Evolutionary conservation across 1,284 basidiomycete genomes (phyloP).

Genomic region (Veloporphyrellus conicus): DNA sequence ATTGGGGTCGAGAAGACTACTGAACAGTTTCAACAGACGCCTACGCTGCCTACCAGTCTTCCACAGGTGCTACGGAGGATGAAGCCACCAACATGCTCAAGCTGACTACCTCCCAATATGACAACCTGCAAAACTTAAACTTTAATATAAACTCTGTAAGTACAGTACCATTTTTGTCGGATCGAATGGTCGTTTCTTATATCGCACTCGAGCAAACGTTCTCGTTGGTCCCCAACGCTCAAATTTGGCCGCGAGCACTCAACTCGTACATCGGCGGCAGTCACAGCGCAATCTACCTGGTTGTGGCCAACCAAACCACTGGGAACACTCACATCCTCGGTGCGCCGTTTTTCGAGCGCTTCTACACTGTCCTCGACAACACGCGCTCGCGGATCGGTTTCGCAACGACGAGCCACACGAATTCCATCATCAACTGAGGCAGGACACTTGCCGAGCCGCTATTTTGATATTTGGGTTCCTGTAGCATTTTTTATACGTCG

Average conservation of each 20-base stretch:
- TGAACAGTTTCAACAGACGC: conserved; percentile 38
- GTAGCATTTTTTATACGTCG: background rate
- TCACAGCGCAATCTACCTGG: conserved; percentile 43
- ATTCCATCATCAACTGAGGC: conserved; percentile 50
- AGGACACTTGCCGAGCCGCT: background rate
- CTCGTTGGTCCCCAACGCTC: conserved; percentile 44
- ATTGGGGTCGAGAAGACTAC: background rate
- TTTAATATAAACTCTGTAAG: conserved; percentile 41
- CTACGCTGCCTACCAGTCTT: conserved; percentile 45
- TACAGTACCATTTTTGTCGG: background rate
- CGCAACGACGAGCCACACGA: conserved; percentile 53
- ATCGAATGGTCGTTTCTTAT: background rate
- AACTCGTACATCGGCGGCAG: conserved; percentile 45
- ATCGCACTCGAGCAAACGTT: conserved; percentile 29
- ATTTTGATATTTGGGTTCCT: background rate
- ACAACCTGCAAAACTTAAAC: conserved; percentile 38
- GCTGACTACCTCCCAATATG: conserved; percentile 37
- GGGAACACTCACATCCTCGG: conserved; percentile 43
- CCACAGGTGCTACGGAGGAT: conserved; percentile 53
- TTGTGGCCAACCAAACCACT: conserved; percentile 46
- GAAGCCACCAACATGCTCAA: conserved; percentile 38
- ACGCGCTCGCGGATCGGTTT: conserved; percentile 52
- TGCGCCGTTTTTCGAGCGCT: conserved; percentile 54
- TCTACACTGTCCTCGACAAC: conserved; percentile 65
- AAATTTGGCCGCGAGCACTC: conserved; percentile 45